phyloP scores from a whole-genome alignment of 2,329 filamentous ascomycete genomes.

The Phyllachora maydis region DNA sequence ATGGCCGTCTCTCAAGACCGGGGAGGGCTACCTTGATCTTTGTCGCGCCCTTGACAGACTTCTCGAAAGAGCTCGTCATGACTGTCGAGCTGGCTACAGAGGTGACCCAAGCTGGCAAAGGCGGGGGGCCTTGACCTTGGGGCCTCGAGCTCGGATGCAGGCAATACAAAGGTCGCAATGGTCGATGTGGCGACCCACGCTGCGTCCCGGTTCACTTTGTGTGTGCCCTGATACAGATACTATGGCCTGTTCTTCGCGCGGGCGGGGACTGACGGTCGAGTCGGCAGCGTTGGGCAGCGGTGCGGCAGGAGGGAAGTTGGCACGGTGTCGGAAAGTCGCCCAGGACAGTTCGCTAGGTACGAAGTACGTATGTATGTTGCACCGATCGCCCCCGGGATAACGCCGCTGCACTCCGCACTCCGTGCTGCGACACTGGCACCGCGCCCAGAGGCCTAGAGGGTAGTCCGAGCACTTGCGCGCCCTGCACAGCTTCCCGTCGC shows the following conservation, averaged over 20 bases:
- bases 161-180: not conserved
- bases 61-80: slow-evolving; percentile 88
- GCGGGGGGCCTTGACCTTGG: slow-evolving; percentile 1
- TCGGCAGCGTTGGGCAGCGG: slow-evolving; percentile 1
- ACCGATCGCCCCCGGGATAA: slow-evolving; percentile 2
- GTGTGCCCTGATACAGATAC: not conserved
- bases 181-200: not conserved
- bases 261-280: not conserved
- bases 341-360: too few species aligned
- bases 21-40: slow-evolving; percentile 88
- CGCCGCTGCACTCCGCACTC: too few species aligned
- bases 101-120: not conserved
- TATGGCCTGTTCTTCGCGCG: not conserved
- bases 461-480: too few species aligned
- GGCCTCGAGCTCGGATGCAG: not conserved
- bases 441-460: too few species aligned
- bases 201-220: not conserved
- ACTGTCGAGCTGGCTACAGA: slow-evolving; percentile 3
- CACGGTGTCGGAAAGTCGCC: slow-evolving; percentile 2
- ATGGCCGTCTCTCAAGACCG: too few species aligned
- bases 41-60: slow-evolving; percentile 95
- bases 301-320: not conserved
- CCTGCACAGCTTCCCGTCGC: too few species aligned
- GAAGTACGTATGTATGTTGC: too few species aligned
- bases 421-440: too few species aligned